A percentile compares a stretch with the other conserved stretches of the same genome.
Evolutionary conservation across 2,329 filamentous ascomycete species (phyloP).

Genomic region (Colletotrichum sp.): DNA sequence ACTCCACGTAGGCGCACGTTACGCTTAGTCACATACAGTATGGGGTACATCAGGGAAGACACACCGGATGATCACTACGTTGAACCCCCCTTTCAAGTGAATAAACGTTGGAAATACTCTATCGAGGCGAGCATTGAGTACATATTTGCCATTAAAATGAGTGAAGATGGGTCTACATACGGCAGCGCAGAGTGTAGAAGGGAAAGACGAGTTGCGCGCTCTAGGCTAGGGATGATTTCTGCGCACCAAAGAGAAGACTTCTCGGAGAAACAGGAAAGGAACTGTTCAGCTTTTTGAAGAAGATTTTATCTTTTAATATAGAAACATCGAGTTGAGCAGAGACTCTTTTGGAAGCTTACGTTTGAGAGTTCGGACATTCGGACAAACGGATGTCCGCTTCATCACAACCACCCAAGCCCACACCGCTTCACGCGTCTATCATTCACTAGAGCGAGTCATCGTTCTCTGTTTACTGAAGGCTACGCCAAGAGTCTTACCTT

Average conservation of each 20-base stretch:
- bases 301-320: background rate
- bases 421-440: background rate
- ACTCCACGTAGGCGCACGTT: background rate
- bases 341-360: background rate
- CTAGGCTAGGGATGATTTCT: background rate
- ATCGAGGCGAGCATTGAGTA: background rate
- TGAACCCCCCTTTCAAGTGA: background rate
- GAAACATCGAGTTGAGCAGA: background rate
- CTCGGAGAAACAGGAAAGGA: background rate
- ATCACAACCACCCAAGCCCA: background rate
- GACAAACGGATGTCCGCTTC: background rate
- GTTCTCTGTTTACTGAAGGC: background rate
- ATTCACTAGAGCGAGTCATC: background rate
- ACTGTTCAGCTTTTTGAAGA: background rate
- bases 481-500: background rate
- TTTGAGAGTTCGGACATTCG: background rate
- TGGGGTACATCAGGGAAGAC: background rate
- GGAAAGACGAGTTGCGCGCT: background rate
- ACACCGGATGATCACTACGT: background rate
- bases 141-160: background rate
- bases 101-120: background rate
- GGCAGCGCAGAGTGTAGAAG: accelerated
- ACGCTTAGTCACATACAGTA: background rate
- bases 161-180: background rate
- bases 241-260: background rate